Evolutionary conservation across 1,284 basidiomycete species (phyloP).

Genomic region (Moesziomyces aphidis): DNA sequence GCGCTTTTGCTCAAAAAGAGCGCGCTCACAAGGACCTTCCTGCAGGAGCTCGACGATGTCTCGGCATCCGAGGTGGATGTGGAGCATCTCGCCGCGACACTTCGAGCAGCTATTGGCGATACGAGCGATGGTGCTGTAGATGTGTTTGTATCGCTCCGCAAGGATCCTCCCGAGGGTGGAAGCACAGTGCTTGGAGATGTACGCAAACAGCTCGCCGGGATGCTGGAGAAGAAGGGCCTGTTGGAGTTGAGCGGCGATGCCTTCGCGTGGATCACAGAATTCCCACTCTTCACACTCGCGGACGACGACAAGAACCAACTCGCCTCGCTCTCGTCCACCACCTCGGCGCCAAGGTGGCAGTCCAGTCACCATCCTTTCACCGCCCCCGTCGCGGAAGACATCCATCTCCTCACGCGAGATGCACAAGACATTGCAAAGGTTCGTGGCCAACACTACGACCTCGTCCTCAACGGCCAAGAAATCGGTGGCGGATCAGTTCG

Average conservation of each 20-base stretch:
- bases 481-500: constrained; percentile 93
- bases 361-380: constrained; percentile 96
- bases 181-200: constrained; percentile 83
- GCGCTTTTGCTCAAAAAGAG: constrained; percentile 56
- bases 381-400: constrained; percentile 90
- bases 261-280: constrained; percentile 95
- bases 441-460: constrained; percentile 94
- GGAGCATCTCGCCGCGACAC: constrained; percentile 20
- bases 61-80: constrained; percentile 39
- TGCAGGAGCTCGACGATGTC: constrained; percentile 17
- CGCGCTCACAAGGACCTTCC: constrained; percentile 23
- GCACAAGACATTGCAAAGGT: constrained; percentile 64
- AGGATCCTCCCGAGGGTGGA: constrained; percentile 75
- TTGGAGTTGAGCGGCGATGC: constrained; percentile 72
- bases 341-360: constrained; percentile 75
- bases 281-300: constrained; percentile 89
- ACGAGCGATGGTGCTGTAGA: constrained; percentile 69
- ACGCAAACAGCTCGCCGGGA: constrained; percentile 76
- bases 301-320: constrained; percentile 89
- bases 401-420: constrained; percentile 75
- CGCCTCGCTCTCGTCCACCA: constrained; percentile 68
- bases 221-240: constrained; percentile 75
- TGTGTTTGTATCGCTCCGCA: constrained; percentile 42
- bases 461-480: constrained; percentile 93
- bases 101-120: constrained; percentile 68